Conservation (phyloP, 2,329 filamentous ascomycete genomes). For the Esteya vermicola region DNA sequence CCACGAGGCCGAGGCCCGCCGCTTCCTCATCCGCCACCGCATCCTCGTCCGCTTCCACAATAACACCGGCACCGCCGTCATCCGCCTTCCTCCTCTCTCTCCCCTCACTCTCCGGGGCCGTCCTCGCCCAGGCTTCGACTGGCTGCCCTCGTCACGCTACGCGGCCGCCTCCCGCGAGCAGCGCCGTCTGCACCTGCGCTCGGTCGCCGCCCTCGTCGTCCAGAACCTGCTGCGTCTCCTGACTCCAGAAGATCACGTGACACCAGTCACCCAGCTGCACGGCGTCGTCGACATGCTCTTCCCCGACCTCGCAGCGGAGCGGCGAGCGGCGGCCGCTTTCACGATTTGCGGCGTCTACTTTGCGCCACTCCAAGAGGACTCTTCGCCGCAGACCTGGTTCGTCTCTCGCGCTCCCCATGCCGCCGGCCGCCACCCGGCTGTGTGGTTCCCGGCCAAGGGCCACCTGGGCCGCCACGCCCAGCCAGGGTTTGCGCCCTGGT, state of each 20-base stretch:
- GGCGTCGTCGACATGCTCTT: conserved; percentile 33
- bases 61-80: conserved; percentile 31
- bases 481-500: conserved; percentile 18
- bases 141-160: conserved; percentile 5
- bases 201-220: conserved; percentile 30
- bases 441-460: conserved; percentile 8
- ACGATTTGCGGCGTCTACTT: conserved; percentile 33
- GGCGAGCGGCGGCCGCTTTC: conserved; percentile 17
- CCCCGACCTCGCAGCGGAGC: conserved; percentile 23
- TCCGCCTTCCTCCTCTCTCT: conserved; percentile 25
- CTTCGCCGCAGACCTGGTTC: conserved; percentile 1
- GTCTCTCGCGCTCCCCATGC: conserved; percentile 7
- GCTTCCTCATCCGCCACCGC: conserved; percentile 33
- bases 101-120: neutral
- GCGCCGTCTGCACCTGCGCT: conserved; percentile 22
- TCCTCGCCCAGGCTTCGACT: conserved; percentile 7
- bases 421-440: conserved; percentile 9
- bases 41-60: conserved; percentile 32
- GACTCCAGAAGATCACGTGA: conserved; percentile 30
- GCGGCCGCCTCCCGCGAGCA: conserved; percentile 11
- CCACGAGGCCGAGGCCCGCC: conserved; percentile 37
- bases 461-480: neutral
- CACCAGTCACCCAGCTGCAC: conserved; percentile 28
- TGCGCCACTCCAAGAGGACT: conserved; percentile 23
- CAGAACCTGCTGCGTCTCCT: conserved; percentile 35